Evolutionary conservation across 192 early-diverging fungal genomes (phyloP).

Genomic region (Mortierella claussenii): DNA sequence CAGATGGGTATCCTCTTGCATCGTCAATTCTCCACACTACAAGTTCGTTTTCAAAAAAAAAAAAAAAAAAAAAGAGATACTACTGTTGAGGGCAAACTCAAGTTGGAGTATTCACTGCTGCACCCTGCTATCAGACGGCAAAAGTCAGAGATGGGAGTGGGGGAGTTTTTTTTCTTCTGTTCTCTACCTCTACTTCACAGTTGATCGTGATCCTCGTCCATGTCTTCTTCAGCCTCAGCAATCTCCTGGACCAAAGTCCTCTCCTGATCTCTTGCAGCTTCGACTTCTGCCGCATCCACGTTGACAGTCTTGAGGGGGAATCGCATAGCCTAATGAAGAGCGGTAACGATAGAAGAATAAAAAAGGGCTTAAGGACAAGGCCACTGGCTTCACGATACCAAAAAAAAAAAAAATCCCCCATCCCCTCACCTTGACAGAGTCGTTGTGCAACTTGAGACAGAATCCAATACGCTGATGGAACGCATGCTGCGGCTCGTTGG

Average conservation of each 20-base stretch:
- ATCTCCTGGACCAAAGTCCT: constrained; percentile 94
- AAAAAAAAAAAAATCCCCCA: not conserved
- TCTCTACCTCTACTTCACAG: too few relatives aligned
- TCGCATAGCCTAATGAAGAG: constrained; percentile 80
- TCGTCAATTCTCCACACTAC: too few relatives aligned
- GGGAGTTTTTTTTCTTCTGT: too few relatives aligned
- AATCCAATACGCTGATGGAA: constrained; percentile 96
- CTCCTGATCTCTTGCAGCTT: constrained; percentile 90
- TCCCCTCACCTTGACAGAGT: constrained; percentile 83
- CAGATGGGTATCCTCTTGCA: too few relatives aligned
- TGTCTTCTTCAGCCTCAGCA: constrained; percentile 86
- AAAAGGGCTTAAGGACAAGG: constrained; percentile 7
- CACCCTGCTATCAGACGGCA: too few relatives aligned
- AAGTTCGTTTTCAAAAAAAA: too few relatives aligned
- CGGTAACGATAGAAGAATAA: not conserved
- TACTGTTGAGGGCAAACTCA: too few relatives aligned
- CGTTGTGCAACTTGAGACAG: constrained; percentile 97
- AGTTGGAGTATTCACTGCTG: too few relatives aligned
- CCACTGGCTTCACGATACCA: not conserved
- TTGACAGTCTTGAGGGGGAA: constrained; percentile 90
- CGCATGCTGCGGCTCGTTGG: constrained; percentile 94
- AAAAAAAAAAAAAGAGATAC: too few relatives aligned
- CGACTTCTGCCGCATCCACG: constrained; percentile 84
- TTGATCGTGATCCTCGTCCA: constrained; percentile 76
- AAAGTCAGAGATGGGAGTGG: too few relatives aligned